Conservation (phyloP, 352 stramenopile species). For the Phytopythium sindhum region DNA sequence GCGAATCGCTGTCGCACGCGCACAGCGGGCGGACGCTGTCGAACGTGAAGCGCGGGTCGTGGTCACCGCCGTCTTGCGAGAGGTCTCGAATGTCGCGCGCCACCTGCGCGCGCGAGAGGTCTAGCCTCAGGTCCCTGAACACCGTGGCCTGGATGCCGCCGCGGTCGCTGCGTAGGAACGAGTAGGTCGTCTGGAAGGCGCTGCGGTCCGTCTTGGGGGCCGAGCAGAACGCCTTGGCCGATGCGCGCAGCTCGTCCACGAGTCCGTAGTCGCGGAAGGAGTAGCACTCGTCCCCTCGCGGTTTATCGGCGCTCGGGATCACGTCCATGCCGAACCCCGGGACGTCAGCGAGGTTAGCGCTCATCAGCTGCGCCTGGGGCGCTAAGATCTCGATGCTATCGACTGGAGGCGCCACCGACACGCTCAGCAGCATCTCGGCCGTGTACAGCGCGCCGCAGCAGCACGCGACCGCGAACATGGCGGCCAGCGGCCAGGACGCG, state of each 20-base stretch:
- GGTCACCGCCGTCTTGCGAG: constrained; percentile 17
- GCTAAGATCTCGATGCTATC: neutral
- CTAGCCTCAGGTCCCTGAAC: neutral
- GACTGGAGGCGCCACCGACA: neutral
- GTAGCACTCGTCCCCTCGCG: constrained; percentile 1
- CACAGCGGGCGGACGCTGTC: neutral
- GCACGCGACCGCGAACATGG: neutral
- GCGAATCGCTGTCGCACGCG: neutral
- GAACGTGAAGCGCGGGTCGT: constrained; percentile 10
- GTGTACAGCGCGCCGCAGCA: neutral
- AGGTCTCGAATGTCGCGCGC: constrained; percentile 1
- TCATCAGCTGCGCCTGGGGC: neutral
- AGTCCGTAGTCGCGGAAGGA: constrained; percentile 5
- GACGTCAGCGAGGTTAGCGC: neutral
- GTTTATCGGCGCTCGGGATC: neutral
- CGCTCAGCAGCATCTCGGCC: neutral
- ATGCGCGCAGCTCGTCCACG: constrained; percentile 1
- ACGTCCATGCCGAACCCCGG: neutral
- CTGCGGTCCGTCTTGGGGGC: neutral
- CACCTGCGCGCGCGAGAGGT: neutral
- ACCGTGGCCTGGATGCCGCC: neutral
- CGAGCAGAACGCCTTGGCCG: neutral
- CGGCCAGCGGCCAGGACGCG: neutral
- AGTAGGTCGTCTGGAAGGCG: constrained; percentile 1
- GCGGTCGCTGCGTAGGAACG: neutral